Base-by-base conservation (phyloP, 2,329 filamentous ascomycete species). In the Aspergillus eucalypticola region DNA sequence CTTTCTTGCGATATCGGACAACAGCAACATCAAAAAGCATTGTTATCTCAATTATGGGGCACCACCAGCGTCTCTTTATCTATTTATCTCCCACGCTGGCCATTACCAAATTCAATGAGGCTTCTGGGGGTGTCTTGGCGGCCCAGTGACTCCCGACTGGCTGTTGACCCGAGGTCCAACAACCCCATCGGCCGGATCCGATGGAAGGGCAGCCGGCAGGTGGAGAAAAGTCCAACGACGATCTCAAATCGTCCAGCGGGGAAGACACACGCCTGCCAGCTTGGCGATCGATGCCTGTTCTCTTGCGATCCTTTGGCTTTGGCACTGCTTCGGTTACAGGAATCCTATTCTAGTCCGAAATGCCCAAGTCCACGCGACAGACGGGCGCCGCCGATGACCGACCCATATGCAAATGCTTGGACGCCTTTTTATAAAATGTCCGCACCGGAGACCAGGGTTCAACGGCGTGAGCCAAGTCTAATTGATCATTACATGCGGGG, bases 351-450 rank as follows among this genome's bases (percentile, higher is more conserved):
- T 44, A 53, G 39, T 53, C 51, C 11, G 51, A 8, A 39, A 42
- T 29, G 41, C 11, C 7, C 39, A 29, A 46, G 41, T 54, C 60
- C 56, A 61, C 57, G 54, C 54, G 54, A 46, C 55, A 53, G 23
- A 57, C 58, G 60, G 60, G 56, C 46, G 48, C 56, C 60, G 60
- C 56, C 60, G 60, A 61, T 61, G 60, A 19, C 60, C 60, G 60
- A 44, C 23, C 27, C 7, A 19, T 35, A 3, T 23, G 27, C 13
- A 11, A 32, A 44, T 15, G 32, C 32, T 35, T 13, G 32, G 25
- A 53, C 35, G 41, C n/a, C 8, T 39, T 57, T 54, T 35, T 60
- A 59, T 59, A 59, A 59, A 54, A 49, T 39, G 42, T 42, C 32
- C 32, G 21, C 42, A 39, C 56, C 44, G 42, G 57, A 17, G 19